Conservation (phyloP, 805 yeast species). For the Candida fluviatilis region DNA sequence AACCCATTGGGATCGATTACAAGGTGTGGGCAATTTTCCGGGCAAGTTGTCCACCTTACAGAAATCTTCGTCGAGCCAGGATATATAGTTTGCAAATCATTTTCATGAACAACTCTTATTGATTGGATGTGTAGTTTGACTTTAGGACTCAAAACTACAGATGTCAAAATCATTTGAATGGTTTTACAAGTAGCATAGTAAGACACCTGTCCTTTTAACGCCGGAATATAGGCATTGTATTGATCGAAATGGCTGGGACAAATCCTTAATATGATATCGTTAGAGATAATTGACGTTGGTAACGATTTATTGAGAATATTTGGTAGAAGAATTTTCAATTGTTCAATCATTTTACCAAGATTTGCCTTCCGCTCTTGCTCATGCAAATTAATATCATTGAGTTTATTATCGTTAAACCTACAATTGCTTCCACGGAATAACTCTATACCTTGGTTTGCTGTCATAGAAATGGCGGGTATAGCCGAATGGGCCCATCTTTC, state of each 20-base stretch:
- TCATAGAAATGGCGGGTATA: not conserved
- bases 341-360: slow-evolving; percentile 50
- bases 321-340: slow-evolving; percentile 48
- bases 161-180: slow-evolving; percentile 49
- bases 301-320: slow-evolving; percentile 42
- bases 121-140: slow-evolving; percentile 51
- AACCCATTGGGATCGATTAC: slow-evolving; percentile 11
- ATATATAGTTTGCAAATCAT: slow-evolving; percentile 29
- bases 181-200: slow-evolving; percentile 57
- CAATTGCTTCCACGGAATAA: not conserved
- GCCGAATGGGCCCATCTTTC: not conserved
- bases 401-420: not conserved
- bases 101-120: slow-evolving; percentile 19
- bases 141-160: slow-evolving; percentile 50
- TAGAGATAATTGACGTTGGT: slow-evolving; percentile 41
- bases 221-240: slow-evolving; percentile 48
- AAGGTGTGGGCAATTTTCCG: slow-evolving; percentile 48
- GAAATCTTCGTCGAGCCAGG: slow-evolving; percentile 46
- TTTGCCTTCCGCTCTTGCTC: slow-evolving; percentile 41
- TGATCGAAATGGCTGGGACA: slow-evolving; percentile 49
- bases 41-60: slow-evolving; percentile 56
- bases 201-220: slow-evolving; percentile 49
- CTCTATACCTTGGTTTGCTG: not conserved
- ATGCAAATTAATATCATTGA: slow-evolving; percentile 3
- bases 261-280: slow-evolving; percentile 47